These are phyloP conservation scores for Pseudogymnoascus sp. DNA, from an alignment of 2,329 filamentous ascomycete genomes.

Conservation along the genomic window DNA sequence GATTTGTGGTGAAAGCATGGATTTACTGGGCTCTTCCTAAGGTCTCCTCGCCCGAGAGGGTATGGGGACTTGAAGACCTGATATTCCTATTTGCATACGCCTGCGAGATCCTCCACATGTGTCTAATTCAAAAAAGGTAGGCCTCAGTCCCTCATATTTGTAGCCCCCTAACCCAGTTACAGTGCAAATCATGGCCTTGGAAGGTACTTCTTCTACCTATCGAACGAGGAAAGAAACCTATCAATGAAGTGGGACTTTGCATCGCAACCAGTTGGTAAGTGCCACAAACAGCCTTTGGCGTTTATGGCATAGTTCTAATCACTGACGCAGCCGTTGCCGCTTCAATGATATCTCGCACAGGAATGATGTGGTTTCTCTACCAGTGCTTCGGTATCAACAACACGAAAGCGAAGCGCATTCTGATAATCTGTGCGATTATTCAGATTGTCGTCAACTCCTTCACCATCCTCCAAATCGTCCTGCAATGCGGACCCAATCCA, in stretches of 20 bases:
- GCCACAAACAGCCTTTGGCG: not conserved
- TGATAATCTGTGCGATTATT: constrained; percentile 29
- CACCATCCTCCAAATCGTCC: constrained; percentile 30
- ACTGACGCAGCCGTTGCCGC: constrained; percentile 26
- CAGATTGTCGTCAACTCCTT: constrained; percentile 31
- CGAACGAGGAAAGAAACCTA: constrained; percentile 20
- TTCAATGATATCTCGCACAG: constrained; percentile 31
- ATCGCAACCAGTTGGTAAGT: constrained; percentile 20
- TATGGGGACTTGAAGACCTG: constrained; percentile 32
- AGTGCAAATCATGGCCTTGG: constrained; percentile 30
- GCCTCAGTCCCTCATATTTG: not conserved
- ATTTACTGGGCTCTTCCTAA: constrained; percentile 28
- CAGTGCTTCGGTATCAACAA: constrained; percentile 30
- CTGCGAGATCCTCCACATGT: constrained; percentile 30
- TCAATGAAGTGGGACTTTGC: constrained; percentile 28
- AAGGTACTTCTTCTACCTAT: constrained; percentile 30
- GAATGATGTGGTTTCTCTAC: constrained; percentile 33
- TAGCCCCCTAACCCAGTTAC: not conserved
- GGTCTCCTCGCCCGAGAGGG: constrained; percentile 27
- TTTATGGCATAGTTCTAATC: constrained; percentile 2
- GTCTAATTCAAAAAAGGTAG: constrained; percentile 29
- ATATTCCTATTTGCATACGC: constrained; percentile 28
- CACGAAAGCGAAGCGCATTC: constrained; percentile 25
- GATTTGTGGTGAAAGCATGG: constrained; percentile 26
- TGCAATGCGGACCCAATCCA: constrained; percentile 32